A percentile compares a stretch with the other conserved stretches of the same genome.
phyloP scores from a whole-genome alignment of 2,329 filamentous ascomycete genomes.

The Xylariaceae sp. region DNA sequence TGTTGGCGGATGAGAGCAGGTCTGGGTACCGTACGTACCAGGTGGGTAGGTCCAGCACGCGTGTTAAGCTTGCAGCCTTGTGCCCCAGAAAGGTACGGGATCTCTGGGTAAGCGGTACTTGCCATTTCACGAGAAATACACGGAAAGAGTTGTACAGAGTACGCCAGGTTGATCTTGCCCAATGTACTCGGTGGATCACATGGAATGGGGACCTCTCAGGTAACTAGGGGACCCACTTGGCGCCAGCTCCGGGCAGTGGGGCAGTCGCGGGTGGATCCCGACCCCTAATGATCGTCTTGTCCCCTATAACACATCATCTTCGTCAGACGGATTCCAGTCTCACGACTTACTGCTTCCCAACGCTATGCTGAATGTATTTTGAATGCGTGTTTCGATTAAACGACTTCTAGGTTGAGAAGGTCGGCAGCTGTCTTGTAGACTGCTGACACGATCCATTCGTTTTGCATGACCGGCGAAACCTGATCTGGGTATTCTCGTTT shows the following conservation, averaged over 20 bases:
- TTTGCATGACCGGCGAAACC: not conserved
- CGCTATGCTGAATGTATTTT: not conserved
- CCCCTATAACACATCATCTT: not conserved
- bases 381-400: not conserved
- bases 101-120: not conserved
- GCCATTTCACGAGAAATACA: not conserved
- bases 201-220: not conserved
- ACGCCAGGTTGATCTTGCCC: not conserved
- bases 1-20: conserved; percentile 15
- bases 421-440: not conserved
- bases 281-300: not conserved
- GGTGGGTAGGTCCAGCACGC: conserved; percentile 21
- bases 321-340: not conserved
- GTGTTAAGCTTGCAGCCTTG: conserved; percentile 48
- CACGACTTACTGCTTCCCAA: not conserved
- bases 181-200: not conserved
- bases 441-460: conserved; percentile 18
- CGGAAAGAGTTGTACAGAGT: not conserved
- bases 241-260: not conserved
- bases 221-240: not conserved
- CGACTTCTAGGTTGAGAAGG: not conserved
- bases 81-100: conserved; percentile 1
- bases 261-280: not conserved
- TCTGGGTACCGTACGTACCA: not conserved
- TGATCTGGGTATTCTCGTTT: not conserved